Evolutionary conservation across 371 early-diverging fungal species (phyloP), one percentile per base, ranked within the genome.

Genomic region (Rhizopus arrhizus): DNA sequence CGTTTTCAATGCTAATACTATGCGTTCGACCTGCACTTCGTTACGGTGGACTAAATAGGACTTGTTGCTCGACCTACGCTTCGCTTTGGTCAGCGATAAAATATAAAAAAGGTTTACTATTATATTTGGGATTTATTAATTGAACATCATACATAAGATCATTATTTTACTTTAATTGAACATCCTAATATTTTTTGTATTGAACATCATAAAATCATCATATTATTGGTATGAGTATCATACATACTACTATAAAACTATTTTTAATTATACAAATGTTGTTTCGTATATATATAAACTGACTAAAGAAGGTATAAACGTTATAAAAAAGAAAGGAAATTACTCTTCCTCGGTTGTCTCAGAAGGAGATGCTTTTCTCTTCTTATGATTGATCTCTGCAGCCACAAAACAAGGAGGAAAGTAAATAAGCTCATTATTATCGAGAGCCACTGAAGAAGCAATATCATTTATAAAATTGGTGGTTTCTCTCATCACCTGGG

Each of bases 381-480:
- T 61, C 49, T 61, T 61, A 40, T 53, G 47, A 41, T 40, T 41
- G 40, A 46, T 55, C n/a, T 46, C 55, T 47, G 40, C 38, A 41
- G 53, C 56, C 22, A 62, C 56, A 36, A 62, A 62, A 45, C 62
- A 62, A 56, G 62, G 53, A 45, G 62, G 45, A 32, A 62, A 51
- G n/a, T 56, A 51, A 33, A 62, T 22, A 43, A 35, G 29, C 33
- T 12, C 13, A 36, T 45, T 45, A 35, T 56, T 29, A 41, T 38
- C 46, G n/a, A 62, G 43, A 45, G 52, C 32, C 28, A 62, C 56
- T 43, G 56, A 62, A 36, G 56, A 51, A 51, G 50, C 22, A 9
- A 56, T 22, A 56, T 49, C 46, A 13, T 56, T 52, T 34, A 62
- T 36, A 51, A 29, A 28, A 28, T 56, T 45, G 28, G 52, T 51